Percentiles rank a stretch among this genome's conserved stretches.
These are phyloP conservation scores for Xylariaceae sp. DNA, from an alignment of 2,329 filamentous ascomycete genomes.

Conservation along the genomic window DNA sequence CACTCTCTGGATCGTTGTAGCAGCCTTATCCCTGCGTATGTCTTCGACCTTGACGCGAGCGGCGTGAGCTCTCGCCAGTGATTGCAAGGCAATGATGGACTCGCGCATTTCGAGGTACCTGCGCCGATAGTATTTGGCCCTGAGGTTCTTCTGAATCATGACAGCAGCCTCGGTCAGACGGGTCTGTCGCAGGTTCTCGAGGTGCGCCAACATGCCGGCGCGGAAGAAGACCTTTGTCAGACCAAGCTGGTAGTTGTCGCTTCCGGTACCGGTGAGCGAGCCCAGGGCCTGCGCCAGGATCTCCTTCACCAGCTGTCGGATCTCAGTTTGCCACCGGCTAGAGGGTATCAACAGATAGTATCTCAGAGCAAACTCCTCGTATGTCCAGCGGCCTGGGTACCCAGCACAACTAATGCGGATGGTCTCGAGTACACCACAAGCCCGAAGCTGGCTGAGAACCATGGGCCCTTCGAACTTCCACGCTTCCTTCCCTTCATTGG, in stretches of 20 bases:
- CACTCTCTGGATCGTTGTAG: constrained; percentile 88
- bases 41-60: constrained; percentile 75
- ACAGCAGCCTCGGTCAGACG: constrained; percentile 90
- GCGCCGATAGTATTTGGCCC: constrained; percentile 89
- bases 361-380: constrained; percentile 92
- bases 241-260: constrained; percentile 96
- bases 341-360: constrained; percentile 98
- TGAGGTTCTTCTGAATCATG: constrained; percentile 98
- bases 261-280: constrained; percentile 63
- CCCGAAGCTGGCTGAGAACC: constrained; percentile 93
- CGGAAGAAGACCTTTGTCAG: constrained; percentile 99
- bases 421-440: constrained; percentile 97
- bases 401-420: constrained; percentile 96
- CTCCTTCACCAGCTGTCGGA: constrained; percentile 86
- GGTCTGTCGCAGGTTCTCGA: constrained; percentile 88
- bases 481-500: constrained; percentile 90
- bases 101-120: constrained; percentile 83
- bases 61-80: constrained; percentile 69
- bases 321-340: constrained; percentile 84
- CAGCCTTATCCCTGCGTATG: constrained; percentile 75
- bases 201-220: constrained; percentile 95
- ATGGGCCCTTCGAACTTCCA: constrained; percentile 99
- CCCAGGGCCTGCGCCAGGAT: constrained; percentile 87
- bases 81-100: constrained; percentile 75
- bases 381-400: constrained; percentile 97